These are phyloP conservation scores for Trichomonas vaginalis DNA, from an alignment of 208 protist genomes.

Conservation along the genomic window DNA sequence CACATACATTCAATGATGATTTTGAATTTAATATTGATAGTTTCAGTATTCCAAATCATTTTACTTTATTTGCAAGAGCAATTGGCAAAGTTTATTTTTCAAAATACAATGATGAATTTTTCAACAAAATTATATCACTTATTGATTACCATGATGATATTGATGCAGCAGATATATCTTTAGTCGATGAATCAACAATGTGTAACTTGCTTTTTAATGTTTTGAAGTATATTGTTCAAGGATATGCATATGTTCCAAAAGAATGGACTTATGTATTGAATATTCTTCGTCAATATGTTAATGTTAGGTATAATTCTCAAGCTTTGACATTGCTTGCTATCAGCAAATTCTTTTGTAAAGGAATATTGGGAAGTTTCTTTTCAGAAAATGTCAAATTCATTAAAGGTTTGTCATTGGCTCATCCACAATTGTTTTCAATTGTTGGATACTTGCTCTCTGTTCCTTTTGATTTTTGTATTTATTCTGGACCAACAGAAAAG, in stretches of 20 bases:
- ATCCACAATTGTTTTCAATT: background rate
- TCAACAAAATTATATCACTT: background rate
- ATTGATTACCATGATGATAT: background rate
- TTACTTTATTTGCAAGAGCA: background rate
- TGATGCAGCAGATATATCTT: background rate
- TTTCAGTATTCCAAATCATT: background rate
- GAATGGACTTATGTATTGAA: background rate
- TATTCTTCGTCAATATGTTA: background rate
- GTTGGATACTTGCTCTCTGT: background rate
- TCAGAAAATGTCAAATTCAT: background rate
- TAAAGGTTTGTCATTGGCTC: background rate
- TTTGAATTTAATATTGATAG: background rate
- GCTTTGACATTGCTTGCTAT: background rate
- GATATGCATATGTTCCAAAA: background rate
- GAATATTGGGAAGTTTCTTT: background rate
- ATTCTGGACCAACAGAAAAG: background rate
- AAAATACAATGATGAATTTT: background rate
- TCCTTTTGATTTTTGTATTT: background rate
- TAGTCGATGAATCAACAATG: background rate
- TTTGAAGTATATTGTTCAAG: background rate
- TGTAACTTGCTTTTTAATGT: background rate
- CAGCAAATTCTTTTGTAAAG: background rate
- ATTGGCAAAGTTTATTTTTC: background rate
- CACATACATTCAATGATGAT: background rate
- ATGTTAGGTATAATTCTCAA: background rate